Conservation (phyloP, 768 basidiomycete genomes). For the Lactarius sanguifluus region DNA sequence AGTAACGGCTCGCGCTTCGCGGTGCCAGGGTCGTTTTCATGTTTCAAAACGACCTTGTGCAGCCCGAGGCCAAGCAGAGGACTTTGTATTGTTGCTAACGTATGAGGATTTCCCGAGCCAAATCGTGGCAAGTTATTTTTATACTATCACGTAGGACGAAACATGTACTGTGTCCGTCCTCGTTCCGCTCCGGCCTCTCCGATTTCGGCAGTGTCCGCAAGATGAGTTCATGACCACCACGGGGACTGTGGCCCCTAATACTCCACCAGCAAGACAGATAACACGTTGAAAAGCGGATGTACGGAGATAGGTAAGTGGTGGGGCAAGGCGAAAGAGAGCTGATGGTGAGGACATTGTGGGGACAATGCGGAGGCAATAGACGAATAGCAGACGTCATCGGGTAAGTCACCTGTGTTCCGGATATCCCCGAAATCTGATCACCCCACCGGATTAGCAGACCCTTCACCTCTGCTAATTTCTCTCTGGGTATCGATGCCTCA, state of each 20-base stretch:
- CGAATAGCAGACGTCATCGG: constrained; percentile 19
- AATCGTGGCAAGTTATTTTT: not conserved
- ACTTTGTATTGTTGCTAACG: not conserved
- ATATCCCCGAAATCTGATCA: not conserved
- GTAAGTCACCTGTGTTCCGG: constrained; percentile 5
- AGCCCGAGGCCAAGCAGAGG: not conserved
- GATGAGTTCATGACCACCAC: constrained; percentile 7
- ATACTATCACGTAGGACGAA: not conserved
- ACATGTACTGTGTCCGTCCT: not conserved
- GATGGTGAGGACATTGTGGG: constrained; percentile 13
- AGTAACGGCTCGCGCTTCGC: constrained; percentile 3
- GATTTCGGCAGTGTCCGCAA: constrained; percentile 12
- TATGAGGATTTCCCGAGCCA: not conserved
- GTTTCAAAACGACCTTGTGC: not conserved
- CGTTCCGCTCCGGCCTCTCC: not conserved
- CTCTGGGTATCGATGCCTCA: not conserved
- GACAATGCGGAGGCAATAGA: constrained; percentile 6
- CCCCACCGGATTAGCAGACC: not conserved
- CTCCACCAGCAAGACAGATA: constrained; percentile 7
- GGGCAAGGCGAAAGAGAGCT: not conserved
- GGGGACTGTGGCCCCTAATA: not conserved
- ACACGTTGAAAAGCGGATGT: not conserved
- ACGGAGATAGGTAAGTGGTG: not conserved
- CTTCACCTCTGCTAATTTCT: not conserved
- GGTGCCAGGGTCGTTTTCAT: not conserved